Percentiles rank a stretch among this genome's conserved stretches.
Evolutionary conservation across 2,329 filamentous ascomycete genomes (phyloP).

Genomic region (Pseudogymnoascus pannorum): DNA sequence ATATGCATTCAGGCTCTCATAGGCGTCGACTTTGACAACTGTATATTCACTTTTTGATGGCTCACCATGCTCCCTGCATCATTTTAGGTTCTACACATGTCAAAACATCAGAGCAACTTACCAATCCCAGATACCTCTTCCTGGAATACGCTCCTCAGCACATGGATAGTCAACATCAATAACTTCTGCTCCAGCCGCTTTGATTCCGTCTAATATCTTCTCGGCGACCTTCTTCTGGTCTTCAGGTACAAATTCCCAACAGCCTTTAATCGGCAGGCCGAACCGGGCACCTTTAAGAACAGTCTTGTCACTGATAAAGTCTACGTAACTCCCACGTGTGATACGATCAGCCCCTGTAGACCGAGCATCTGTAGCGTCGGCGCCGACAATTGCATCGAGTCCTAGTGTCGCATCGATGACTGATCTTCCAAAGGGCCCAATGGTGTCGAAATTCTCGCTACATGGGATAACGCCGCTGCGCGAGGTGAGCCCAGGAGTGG

Average conservation of each 20-base stretch:
- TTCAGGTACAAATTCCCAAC: not conserved
- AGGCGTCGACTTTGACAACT: slow-evolving; percentile 3
- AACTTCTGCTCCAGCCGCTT: not conserved
- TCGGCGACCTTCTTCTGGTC: not conserved
- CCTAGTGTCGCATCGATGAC: slow-evolving; percentile 55
- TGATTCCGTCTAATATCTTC: slow-evolving; percentile 9
- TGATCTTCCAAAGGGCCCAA: slow-evolving; percentile 57
- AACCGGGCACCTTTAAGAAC: slow-evolving; percentile 52
- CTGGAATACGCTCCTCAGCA: not conserved
- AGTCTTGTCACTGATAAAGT: slow-evolving; percentile 18
- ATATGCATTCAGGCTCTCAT: slow-evolving; percentile 3
- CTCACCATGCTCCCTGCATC: not conserved
- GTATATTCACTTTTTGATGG: not conserved
- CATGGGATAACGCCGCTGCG: slow-evolving; percentile 54
- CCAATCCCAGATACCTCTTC: not conserved
- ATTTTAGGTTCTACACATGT: too few relatives aligned
- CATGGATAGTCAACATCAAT: not conserved
- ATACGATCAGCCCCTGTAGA: not conserved
- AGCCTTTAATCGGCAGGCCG: slow-evolving; percentile 43
- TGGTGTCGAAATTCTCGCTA: slow-evolving; percentile 53
- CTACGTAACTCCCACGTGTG: slow-evolving; percentile 29
- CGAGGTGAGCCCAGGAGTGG: slow-evolving; percentile 58
- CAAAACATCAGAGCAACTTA: too few relatives aligned
- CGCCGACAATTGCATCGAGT: slow-evolving; percentile 53
- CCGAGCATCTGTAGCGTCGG: slow-evolving; percentile 33